phyloP scores from a whole-genome alignment of 2,329 filamentous ascomycete species.

The Pseudodiploospora longispora region DNA sequence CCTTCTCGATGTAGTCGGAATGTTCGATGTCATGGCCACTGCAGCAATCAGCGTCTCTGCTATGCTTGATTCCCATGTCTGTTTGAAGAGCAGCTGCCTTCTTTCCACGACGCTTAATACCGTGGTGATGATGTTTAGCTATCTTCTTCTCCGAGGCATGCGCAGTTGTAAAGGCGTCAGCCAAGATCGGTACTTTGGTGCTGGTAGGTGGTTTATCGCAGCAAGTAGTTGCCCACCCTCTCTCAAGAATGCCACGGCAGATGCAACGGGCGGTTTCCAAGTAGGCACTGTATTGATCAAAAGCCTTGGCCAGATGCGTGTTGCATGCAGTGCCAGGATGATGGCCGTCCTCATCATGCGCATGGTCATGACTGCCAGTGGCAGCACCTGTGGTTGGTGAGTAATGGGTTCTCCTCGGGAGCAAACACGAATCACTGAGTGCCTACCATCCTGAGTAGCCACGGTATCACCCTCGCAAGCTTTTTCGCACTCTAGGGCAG shows the following conservation, averaged over 20 bases:
- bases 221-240: constrained; percentile 18
- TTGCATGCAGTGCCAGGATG: constrained; percentile 20
- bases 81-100: constrained; percentile 9
- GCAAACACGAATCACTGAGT: neutral
- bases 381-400: constrained; percentile 1
- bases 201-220: constrained; percentile 14
- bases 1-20: constrained; percentile 1
- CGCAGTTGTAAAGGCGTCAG: constrained; percentile 3
- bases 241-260: constrained; percentile 25
- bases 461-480: constrained; percentile 16
- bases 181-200: neutral
- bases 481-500: constrained; percentile 22
- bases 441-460: constrained; percentile 15
- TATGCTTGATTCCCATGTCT: constrained; percentile 3
- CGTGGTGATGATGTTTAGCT: constrained; percentile 14
- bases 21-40: constrained; percentile 7
- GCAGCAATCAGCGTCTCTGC: constrained; percentile 8
- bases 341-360: constrained; percentile 18
- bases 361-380: constrained; percentile 15
- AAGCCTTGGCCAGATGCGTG: constrained; percentile 23
- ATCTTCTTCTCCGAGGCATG: constrained; percentile 4
- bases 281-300: constrained; percentile 26
- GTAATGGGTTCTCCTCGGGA: too few relatives aligned
- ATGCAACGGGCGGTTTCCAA: constrained; percentile 30
- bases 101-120: constrained; percentile 13